These are phyloP conservation scores for Lachnum nothofagi DNA, from an alignment of 2,329 filamentous ascomycete genomes.

Conservation along the genomic window DNA sequence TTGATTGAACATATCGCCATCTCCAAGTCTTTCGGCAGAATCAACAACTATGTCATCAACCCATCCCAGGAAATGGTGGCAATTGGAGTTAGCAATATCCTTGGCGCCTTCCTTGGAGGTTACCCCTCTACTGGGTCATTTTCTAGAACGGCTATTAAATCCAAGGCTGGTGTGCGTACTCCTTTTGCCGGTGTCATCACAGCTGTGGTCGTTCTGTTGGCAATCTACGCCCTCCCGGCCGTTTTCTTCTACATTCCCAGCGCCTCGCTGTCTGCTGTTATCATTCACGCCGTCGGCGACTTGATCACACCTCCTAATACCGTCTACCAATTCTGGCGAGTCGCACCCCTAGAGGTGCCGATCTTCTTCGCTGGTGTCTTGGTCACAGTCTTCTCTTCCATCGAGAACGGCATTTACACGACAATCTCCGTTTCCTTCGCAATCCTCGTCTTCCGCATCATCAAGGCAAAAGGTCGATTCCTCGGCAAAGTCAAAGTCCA, in stretches of 20 bases:
- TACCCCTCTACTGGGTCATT: slow-evolving; percentile 95
- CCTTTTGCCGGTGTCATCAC: slow-evolving; percentile 88
- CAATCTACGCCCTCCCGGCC: slow-evolving; percentile 80
- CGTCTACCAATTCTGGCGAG: slow-evolving; percentile 90
- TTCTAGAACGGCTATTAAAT: slow-evolving; percentile 93
- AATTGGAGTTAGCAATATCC: slow-evolving; percentile 82
- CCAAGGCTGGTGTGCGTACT: slow-evolving; percentile 89
- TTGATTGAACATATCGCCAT: slow-evolving; percentile 97
- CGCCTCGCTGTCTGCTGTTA: slow-evolving; percentile 75
- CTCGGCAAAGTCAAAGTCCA: slow-evolving; percentile 79
- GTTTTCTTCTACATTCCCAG: slow-evolving; percentile 93
- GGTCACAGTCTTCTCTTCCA: slow-evolving; percentile 79
- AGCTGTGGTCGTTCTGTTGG: slow-evolving; percentile 75
- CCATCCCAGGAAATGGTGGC: slow-evolving; percentile 94
- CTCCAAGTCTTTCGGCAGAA: slow-evolving; percentile 89
- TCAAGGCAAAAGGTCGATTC: slow-evolving; percentile 78
- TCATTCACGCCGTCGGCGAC: slow-evolving; percentile 93
- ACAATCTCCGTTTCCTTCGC: slow-evolving; percentile 74
- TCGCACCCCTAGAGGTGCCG: slow-evolving; percentile 81
- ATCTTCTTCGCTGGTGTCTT: slow-evolving; percentile 93
- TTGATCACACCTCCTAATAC: slow-evolving; percentile 87
- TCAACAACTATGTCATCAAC: slow-evolving; percentile 95
- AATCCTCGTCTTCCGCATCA: slow-evolving; percentile 74
- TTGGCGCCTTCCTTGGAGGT: slow-evolving; percentile 85
- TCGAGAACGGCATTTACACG: slow-evolving; percentile 88